A percentile compares a stretch with the other conserved stretches of the same genome.
These are phyloP conservation scores for Suillus cothurnatus DNA, from an alignment of 768 basidiomycete species.

Conservation along the genomic window DNA sequence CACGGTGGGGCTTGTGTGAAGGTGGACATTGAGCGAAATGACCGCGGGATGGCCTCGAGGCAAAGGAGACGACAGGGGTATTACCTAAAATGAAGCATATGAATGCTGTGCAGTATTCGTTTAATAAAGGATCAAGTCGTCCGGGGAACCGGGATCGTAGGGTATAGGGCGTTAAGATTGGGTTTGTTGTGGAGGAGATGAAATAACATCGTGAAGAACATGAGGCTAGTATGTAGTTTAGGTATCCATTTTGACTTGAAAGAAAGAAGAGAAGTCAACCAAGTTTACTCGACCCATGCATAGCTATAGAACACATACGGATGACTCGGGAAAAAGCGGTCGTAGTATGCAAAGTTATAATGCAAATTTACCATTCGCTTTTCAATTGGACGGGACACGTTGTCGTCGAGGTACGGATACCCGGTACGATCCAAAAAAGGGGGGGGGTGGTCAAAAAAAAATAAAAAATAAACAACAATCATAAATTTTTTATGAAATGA, in stretches of 20 bases:
- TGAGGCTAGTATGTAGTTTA: background rate
- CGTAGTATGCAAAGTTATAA: background rate
- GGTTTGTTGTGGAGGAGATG: conserved; percentile 6
- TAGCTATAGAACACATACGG: too few species aligned
- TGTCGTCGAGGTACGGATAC: conserved; percentile 1
- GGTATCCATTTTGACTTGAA: background rate
- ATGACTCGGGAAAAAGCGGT: background rate
- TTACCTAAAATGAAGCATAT: background rate
- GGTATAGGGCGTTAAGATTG: conserved; percentile 4
- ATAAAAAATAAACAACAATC: background rate
- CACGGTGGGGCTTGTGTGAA: conserved; percentile 4
- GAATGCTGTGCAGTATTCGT: background rate
- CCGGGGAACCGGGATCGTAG: background rate
- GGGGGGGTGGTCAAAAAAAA: background rate
- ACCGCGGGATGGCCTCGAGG: conserved; percentile 7
- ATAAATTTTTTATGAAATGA: background rate
- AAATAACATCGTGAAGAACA: conserved; percentile 1
- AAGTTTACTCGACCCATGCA: background rate
- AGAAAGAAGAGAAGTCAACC: background rate
- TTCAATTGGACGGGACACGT: conserved; percentile 1
- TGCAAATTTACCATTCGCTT: background rate
- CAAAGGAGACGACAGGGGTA: background rate
- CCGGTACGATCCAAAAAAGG: background rate
- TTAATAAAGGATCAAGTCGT: conserved; percentile 7
- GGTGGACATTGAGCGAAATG: conserved; percentile 1